Base-by-base conservation (phyloP, 1,284 basidiomycete genomes). In the Gyrodon tennesseensis region DNA sequence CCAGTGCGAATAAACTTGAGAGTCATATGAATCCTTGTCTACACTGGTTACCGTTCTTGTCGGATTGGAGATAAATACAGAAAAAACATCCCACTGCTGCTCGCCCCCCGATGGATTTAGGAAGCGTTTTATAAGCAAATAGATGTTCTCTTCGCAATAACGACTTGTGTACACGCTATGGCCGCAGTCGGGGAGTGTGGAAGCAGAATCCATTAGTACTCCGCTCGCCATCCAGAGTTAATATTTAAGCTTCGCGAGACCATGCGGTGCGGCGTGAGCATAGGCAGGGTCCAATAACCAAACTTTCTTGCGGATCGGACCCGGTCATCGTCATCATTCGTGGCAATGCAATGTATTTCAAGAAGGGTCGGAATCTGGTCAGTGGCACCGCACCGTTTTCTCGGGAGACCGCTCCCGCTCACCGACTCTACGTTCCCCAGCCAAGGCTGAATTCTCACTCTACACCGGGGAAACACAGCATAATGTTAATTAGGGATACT, bases 61-160 rank as follows among this genome's bases (percentile, higher is more conserved):
- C 60, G 70, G 71, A 73, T 91, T 91, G 7, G 88, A 90, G 66
- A 92, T 82, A 78, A 92, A 87, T 37, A 89, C 78, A 58, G 80
- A 83, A 72, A 78, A 86, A 56, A 81, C 72, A 51, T 85, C 79
- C 85, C 86, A 88, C 39, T 63, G 64, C 18, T 68, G 66, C 18
- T 65, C 68, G 41, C 79, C 69, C 6, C 69, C 67, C 31, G 72
- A 63, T 60, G 76, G 68, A 34, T 70, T 66, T 15, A 77, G 65
- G 67, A 90, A 84, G 3, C 70, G 71, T 55, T 82, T 73, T 15
- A 80, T 81, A 4, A 91, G 80, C 44, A 86, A 75, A 67, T 88
- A 90, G 39, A 90, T 77, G 73, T 91, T 91, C 75, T 91, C 90
- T 78, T 91, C 89, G 76, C 89, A 91, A 66, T 80, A 83, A 55